A percentile compares a stretch with the other conserved stretches of the same genome.
phyloP scores from a whole-genome alignment of 306 rosid genomes.

The Spatholobus suberectus region DNA sequence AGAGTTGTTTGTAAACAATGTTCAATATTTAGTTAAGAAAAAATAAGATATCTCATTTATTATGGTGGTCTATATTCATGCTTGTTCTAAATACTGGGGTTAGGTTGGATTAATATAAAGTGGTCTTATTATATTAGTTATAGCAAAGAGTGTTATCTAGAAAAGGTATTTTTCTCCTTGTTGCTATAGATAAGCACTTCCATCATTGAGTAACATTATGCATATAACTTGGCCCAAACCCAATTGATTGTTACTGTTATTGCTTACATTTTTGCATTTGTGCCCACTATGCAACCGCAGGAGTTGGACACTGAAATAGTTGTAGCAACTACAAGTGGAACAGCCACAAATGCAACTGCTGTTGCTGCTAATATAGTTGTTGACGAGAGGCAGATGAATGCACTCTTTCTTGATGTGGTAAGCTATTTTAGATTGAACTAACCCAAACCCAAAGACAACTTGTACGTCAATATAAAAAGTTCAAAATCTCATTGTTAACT shows the following conservation, averaged over 20 bases:
- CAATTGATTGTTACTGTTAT: constrained; percentile 20
- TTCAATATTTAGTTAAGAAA: neutral
- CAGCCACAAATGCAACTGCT: constrained; percentile 64
- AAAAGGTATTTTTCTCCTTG: neutral
- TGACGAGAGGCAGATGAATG: constrained; percentile 99
- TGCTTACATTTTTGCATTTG: constrained; percentile 20
- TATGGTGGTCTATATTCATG: constrained; percentile 14
- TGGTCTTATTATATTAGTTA: neutral
- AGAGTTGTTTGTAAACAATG: constrained; percentile 3
- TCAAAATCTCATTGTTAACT: constrained; percentile 8
- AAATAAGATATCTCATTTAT: neutral
- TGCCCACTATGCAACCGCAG: constrained; percentile 55
- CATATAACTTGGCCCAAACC: constrained; percentile 20
- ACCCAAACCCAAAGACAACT: neutral
- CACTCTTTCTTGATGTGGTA: constrained; percentile 96
- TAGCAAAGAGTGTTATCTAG: constrained; percentile 17
- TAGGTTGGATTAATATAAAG: neutral
- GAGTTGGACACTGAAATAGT: constrained; percentile 94
- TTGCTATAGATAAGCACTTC: neutral
- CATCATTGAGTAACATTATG: constrained; percentile 16
- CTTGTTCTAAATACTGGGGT: neutral
- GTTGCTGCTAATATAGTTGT: constrained; percentile 81
- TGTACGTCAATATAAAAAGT: neutral
- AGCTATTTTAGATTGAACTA: constrained; percentile 34
- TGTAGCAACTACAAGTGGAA: constrained; percentile 73